Base-by-base conservation (phyloP, 2,329 filamentous ascomycete genomes). In the Penicillium sp. region DNA sequence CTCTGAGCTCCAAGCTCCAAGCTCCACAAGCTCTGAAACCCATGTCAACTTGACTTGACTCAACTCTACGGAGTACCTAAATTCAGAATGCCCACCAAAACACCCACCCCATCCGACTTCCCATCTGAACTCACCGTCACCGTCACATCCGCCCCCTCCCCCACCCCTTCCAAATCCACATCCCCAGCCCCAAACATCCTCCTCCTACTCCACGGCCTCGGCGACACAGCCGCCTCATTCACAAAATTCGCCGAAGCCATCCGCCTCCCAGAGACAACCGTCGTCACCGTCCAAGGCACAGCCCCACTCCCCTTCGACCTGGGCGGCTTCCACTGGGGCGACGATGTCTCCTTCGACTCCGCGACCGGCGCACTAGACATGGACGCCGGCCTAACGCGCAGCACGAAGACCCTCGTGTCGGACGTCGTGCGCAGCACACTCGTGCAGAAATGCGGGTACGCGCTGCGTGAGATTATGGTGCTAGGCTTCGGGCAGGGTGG, bases 161-260 rank as follows among this genome's bases (percentile, higher is more conserved):
- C 22, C 22, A 7, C 6, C 29, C 29, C 58, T 54, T 67, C 57
- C 44, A 73, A 44, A 64, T 71, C 77, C 57, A 46, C 53, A 54
- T 54, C 58, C 53, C 78, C 78, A 12, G 80, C 84, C 9, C 85
- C 82, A 38, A 84, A 90, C 59, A 76, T 94, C 58, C 80, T 95
- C 54, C 72, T 95, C 63, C 79, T 95, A 45, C 81, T 95, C 51
- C 89, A 95, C 68, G 88, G 88, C 56, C 79, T 95, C 12, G 89
- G 89, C 54, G 89, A 95, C 70, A 81, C 78, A 31, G 79, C 87
- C 52, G 62, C 66, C 3, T 76, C 85, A 32, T 94, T 93, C 66
- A 77, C 80, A 52, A 71, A 72, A 39, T 85, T 95, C 53, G 87
- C 83, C 19, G 74, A 75, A 49, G 81, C 80, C 57, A 71, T 95